Evolutionary conservation across 2,329 filamentous ascomycete species (phyloP).

Genomic region (Alternaria sp.): DNA sequence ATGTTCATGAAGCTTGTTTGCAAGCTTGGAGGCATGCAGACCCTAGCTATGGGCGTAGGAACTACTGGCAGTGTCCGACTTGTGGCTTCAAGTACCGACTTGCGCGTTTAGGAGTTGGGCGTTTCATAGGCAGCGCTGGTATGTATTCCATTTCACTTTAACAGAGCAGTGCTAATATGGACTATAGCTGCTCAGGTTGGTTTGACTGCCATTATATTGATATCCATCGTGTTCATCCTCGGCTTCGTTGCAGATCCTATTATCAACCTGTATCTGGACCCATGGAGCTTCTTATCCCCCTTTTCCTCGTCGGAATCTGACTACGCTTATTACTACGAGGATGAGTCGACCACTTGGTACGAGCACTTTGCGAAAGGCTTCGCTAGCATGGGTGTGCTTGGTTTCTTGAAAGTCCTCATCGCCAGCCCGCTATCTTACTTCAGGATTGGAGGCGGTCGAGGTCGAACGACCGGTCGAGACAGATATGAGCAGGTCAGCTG

Average conservation of each 20-base stretch:
- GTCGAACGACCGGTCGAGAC: constrained; percentile 73
- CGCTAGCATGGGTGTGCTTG: constrained; percentile 85
- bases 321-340: constrained; percentile 39
- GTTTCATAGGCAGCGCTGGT: constrained; percentile 60
- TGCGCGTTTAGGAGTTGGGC: constrained; percentile 76
- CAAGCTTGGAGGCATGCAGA: constrained; percentile 80
- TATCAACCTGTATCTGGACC: constrained; percentile 86
- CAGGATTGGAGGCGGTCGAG: constrained; percentile 65
- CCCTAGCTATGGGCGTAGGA: constrained; percentile 66
- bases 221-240: constrained; percentile 76
- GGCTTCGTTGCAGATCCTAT: constrained; percentile 94
- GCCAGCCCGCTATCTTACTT: constrained; percentile 79
- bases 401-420: constrained; percentile 80
- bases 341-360: constrained; percentile 66
- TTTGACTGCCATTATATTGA: constrained; percentile 75
- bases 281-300: constrained; percentile 55
- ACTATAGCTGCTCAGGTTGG: constrained; percentile 64
- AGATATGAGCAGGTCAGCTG: constrained; percentile 80
- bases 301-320: constrained; percentile 29
- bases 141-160: constrained; percentile 19
- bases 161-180: constrained; percentile 17
- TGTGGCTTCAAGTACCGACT: constrained; percentile 85
- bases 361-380: constrained; percentile 90
- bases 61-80: constrained; percentile 87
- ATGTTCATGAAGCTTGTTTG: constrained; percentile 91